These are phyloP conservation scores for Sporothrix dimorphospora DNA, from an alignment of 2,329 filamentous ascomycete genomes.

Conservation along the genomic window DNA sequence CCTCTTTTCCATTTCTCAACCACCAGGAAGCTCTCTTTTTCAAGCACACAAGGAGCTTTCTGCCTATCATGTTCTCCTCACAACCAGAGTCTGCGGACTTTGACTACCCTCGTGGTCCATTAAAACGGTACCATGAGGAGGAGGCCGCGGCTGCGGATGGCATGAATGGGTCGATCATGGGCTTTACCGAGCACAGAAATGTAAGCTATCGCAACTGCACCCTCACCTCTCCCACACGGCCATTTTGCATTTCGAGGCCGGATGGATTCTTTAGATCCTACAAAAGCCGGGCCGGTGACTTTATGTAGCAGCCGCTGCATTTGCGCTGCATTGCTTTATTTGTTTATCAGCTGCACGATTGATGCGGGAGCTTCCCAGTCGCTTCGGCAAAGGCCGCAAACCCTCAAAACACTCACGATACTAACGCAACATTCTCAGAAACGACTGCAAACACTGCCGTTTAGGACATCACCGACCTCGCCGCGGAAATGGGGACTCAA, in stretches of 20 bases:
- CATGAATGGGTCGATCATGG: conserved; percentile 42
- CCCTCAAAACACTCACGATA: neutral
- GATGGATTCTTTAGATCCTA: neutral
- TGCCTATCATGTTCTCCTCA: conserved; percentile 31
- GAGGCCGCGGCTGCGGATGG: conserved; percentile 43
- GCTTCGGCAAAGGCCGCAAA: neutral
- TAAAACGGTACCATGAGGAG: conserved; percentile 53
- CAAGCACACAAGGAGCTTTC: conserved; percentile 3
- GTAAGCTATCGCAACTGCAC: conserved; percentile 42
- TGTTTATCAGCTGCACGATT: neutral
- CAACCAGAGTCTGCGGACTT: conserved; percentile 33
- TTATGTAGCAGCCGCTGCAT: neutral
- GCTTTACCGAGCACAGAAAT: conserved; percentile 56
- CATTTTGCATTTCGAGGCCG: neutral
- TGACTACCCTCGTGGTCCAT: conserved; percentile 44
- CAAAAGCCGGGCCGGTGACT: no score
- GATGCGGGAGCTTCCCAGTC: neutral
- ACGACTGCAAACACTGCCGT: conserved; percentile 57
- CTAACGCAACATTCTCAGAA: conserved; percentile 46
- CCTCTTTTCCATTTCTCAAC: neutral
- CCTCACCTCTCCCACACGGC: neutral
- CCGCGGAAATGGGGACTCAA: conserved; percentile 44
- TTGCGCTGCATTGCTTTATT: neutral
- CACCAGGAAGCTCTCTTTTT: neutral
- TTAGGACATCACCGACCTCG: conserved; percentile 51